Evolutionary conservation across 768 basidiomycete species (phyloP).

Genomic region (Boletus vinaceobasis): DNA sequence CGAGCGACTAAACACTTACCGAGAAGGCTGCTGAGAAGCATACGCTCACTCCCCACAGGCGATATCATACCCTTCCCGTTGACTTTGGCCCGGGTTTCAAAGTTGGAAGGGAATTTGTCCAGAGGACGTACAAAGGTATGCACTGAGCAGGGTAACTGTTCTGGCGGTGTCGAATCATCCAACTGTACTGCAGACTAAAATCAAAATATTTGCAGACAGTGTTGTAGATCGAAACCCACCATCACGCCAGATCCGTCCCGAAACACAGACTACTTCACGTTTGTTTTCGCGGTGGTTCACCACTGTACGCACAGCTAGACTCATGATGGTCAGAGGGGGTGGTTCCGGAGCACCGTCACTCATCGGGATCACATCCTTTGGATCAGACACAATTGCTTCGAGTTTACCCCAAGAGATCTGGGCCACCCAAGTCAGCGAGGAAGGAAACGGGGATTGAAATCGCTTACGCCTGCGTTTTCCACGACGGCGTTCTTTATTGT

Average conservation of each 20-base stretch:
- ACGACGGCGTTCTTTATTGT: constrained; percentile 73
- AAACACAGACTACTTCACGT: constrained; percentile 87
- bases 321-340: constrained; percentile 90
- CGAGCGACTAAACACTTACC: constrained; percentile 40
- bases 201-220: not conserved
- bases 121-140: constrained; percentile 90
- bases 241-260: constrained; percentile 79
- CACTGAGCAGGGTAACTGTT: constrained; percentile 75
- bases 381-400: constrained; percentile 78
- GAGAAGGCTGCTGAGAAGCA: constrained; percentile 78
- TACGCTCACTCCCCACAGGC: constrained; percentile 77
- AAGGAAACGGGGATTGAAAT: not conserved
- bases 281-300: constrained; percentile 94
- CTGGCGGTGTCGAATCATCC: constrained; percentile 90
- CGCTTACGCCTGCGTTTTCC: constrained; percentile 74
- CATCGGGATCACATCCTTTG: constrained; percentile 86
- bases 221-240: constrained; percentile 35
- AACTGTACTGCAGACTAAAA: constrained; percentile 57
- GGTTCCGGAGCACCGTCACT: constrained; percentile 70
- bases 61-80: constrained; percentile 68
- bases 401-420: constrained; percentile 98
- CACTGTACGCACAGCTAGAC: constrained; percentile 81
- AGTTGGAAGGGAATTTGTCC: constrained; percentile 79
- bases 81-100: constrained; percentile 65
- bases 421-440: not conserved